These are phyloP conservation scores for Metschnikowia continentalis DNA, from an alignment of 805 yeast species.

Conservation along the genomic window DNA sequence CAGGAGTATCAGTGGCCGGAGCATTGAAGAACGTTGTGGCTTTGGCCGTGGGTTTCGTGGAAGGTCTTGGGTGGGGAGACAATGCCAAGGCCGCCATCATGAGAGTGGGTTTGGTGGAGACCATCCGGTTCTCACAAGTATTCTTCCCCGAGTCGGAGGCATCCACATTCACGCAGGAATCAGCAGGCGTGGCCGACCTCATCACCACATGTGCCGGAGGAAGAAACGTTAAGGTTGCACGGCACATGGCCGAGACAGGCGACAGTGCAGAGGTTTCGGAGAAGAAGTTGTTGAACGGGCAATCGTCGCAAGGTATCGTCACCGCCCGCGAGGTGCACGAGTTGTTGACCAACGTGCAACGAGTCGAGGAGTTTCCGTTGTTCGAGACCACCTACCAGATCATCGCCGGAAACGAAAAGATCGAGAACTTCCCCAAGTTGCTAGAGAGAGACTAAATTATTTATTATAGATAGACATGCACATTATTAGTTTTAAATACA, in stretches of 20 bases:
- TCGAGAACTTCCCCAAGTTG: conserved; percentile 70
- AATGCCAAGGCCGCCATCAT: conserved; percentile 97
- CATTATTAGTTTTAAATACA: too few species aligned
- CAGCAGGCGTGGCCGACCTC: conserved; percentile 97
- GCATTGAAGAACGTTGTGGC: conserved; percentile 97
- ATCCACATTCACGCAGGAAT: conserved; percentile 84
- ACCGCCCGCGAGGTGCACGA: conserved; percentile 91
- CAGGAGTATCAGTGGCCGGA: conserved; percentile 95
- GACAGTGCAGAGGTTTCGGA: conserved; percentile 80
- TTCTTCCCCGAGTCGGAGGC: conserved; percentile 56
- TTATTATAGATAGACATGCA: background rate
- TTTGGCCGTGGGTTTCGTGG: conserved; percentile 93
- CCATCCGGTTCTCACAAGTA: conserved; percentile 68
- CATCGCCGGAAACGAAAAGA: conserved; percentile 67
- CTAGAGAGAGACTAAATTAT: conserved; percentile 37
- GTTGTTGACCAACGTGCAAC: conserved; percentile 53
- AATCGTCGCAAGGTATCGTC: conserved; percentile 92
- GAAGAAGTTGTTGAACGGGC: conserved; percentile 84
- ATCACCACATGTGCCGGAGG: conserved; percentile 98
- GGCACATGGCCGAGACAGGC: conserved; percentile 75
- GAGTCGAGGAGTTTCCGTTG: conserved; percentile 73
- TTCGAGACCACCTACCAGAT: conserved; percentile 78
- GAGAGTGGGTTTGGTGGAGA: conserved; percentile 92
- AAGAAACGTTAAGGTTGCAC: conserved; percentile 90
- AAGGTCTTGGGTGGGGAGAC: conserved; percentile 98